A percentile compares a stretch with the other conserved stretches of the same genome.
phyloP scores from a whole-genome alignment of 2,329 filamentous ascomycete species.

The Gremmenia infestans region DNA sequence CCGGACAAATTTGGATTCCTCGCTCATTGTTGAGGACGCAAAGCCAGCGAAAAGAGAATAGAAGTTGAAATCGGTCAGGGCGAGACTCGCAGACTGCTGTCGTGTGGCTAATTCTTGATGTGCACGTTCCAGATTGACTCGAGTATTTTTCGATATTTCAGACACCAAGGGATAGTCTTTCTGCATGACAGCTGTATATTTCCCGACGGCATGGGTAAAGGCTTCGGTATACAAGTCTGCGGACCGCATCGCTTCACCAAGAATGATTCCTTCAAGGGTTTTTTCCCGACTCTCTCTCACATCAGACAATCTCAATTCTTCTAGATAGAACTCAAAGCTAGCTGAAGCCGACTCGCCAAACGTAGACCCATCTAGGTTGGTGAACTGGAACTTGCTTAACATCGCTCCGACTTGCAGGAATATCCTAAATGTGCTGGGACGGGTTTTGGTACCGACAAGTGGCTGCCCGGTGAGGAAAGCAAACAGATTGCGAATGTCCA shows the following conservation, averaged over 20 bases:
- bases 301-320: conserved; percentile 72
- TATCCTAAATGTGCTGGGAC: conserved; percentile 48
- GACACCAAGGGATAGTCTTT: conserved; percentile 65
- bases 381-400: conserved; percentile 54
- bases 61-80: conserved; percentile 86
- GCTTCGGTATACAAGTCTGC: conserved; percentile 82
- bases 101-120: conserved; percentile 74
- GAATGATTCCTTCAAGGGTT: conserved; percentile 81
- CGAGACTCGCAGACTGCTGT: conserved; percentile 62
- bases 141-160: conserved; percentile 65
- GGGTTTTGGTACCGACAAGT: conserved; percentile 51
- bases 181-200: conserved; percentile 67
- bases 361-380: conserved; percentile 49
- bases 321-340: conserved; percentile 70
- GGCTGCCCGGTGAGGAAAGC: conserved; percentile 61
- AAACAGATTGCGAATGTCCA: conserved; percentile 60
- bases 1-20: conserved; percentile 70
- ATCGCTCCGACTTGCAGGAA: conserved; percentile 50
- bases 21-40: conserved; percentile 74
- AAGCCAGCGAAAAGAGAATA: conserved; percentile 84
- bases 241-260: conserved; percentile 82
- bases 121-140: conserved; percentile 75
- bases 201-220: conserved; percentile 86
- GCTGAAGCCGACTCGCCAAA: conserved; percentile 57
- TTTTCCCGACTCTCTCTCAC: conserved; percentile 79